These are phyloP conservation scores for Cryptosporidium muris DNA, from an alignment of 169 alveolate genomes.

Conservation along the genomic window DNA sequence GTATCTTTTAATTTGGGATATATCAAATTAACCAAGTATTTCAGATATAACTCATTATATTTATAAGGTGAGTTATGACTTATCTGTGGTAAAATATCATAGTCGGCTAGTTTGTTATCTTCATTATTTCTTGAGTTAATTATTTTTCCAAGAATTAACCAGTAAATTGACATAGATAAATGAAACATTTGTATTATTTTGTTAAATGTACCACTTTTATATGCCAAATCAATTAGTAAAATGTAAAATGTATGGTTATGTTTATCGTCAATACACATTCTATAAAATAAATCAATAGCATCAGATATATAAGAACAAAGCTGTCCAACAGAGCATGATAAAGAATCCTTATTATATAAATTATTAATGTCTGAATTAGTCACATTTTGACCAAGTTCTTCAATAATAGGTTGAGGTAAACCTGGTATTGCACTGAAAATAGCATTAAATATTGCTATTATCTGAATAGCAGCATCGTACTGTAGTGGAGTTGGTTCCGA, in stretches of 20 bases:
- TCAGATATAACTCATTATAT: slow-evolving; percentile 11
- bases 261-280: slow-evolving; percentile 56
- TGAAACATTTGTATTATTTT: slow-evolving; percentile 25
- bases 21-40: background rate
- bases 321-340: slow-evolving; percentile 26
- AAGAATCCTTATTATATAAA: background rate
- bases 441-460: slow-evolving; percentile 18
- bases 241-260: slow-evolving; percentile 56
- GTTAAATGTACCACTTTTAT: slow-evolving; percentile 37
- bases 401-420: slow-evolving; percentile 13
- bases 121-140: slow-evolving; percentile 24
- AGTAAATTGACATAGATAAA: slow-evolving; percentile 39
- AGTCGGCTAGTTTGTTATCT: background rate
- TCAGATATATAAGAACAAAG: slow-evolving; percentile 61
- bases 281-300: slow-evolving; percentile 38
- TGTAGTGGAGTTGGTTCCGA: slow-evolving; percentile 59
- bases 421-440: slow-evolving; percentile 32
- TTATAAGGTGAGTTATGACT: slow-evolving; percentile 32
- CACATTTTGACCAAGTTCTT: background rate
- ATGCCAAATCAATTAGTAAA: slow-evolving; percentile 32
- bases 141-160: slow-evolving; percentile 39
- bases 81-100: slow-evolving; percentile 35
- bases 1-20: slow-evolving; percentile 32
- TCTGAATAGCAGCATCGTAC: slow-evolving; percentile 39
- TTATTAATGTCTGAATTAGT: background rate